Evolutionary conservation across 371 early-diverging fungal genomes (phyloP), one percentile per base, ranked within the genome.

Genomic region (Actinomucor elegans): DNA sequence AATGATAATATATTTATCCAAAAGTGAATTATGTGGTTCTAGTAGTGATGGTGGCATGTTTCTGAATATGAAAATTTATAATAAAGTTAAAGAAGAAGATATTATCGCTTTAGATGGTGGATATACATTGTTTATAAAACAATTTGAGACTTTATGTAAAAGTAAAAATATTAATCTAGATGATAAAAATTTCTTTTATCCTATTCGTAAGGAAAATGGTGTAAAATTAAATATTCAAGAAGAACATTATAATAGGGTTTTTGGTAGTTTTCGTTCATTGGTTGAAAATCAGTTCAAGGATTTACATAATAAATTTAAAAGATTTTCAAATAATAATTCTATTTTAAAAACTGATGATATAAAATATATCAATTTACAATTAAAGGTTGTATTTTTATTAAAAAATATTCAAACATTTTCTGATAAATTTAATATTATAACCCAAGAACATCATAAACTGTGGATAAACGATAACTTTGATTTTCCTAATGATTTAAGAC

Each of bases 161-260:
- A 31, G n/a, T 47, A 2, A 4, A 33, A 36, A 34, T 24, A 36
- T 23, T 48, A 48, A 11, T 1, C 5, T 35, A 5, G 14, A 24
- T 35, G 33, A 52, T 20, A 24, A 43, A 27, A 49, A 57, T 27
- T 57, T 57, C 44, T n/a, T 57, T 11, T 42, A 43, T 50, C 59
- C 59, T 32, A 52, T 58, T 34, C 34, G 59, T 46, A 58, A 47
- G 32, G 23, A 58, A 9, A n/a, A 15, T 24, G 44, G 36, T 47
- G 31, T 46, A 15, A 33, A 46, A 24, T 36, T 51, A 46, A 52
- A 15, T 14, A 14, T 27, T 15, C 9, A 10, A 20, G 52, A 58
- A 26, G 8, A 9, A 21, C 21, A 46, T 38, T 58, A 20, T 46
- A 52, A 52, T 41, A 12, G 37, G 18, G 18, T 32, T 14, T 58